phyloP scores from a whole-genome alignment of 106 monocot species.

The Dendrobium nobile region DNA sequence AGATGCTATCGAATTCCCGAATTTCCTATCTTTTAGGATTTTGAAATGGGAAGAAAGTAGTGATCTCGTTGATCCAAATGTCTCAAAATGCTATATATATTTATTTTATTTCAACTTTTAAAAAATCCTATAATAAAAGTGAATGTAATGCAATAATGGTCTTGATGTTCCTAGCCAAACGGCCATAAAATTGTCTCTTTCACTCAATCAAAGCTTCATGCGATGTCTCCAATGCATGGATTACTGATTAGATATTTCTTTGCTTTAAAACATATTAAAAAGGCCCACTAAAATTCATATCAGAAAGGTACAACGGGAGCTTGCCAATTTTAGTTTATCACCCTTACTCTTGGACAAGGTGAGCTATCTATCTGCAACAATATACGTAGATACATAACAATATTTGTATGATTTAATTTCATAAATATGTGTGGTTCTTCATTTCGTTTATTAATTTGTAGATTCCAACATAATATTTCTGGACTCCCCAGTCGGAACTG shows the following conservation, averaged over 20 bases:
- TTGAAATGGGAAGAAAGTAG: too few species aligned
- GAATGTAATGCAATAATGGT: too few species aligned
- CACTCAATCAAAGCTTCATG: not conserved
- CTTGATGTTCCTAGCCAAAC: too few species aligned
- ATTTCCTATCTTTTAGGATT: too few species aligned
- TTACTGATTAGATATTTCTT: not conserved
- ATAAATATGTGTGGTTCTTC: not conserved
- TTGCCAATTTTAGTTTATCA: not conserved
- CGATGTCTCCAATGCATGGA: not conserved
- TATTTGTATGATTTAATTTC: not conserved
- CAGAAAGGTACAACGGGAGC: not conserved
- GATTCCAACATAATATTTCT: not conserved
- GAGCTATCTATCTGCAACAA: not conserved
- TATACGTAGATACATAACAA: not conserved
- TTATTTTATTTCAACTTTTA: too few species aligned
- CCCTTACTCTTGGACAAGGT: slow-evolving; percentile 1
- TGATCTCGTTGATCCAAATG: too few species aligned
- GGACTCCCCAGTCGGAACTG: slow-evolving; percentile 3
- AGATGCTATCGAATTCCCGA: too few species aligned
- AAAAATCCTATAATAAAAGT: too few species aligned
- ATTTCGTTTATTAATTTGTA: not conserved
- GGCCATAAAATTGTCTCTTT: not conserved
- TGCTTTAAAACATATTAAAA: not conserved
- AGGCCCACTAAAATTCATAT: not conserved
- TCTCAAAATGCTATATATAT: not conserved